Base-by-base conservation (phyloP, 129 eudicot species). In the Flaveria trinervia region DNA sequence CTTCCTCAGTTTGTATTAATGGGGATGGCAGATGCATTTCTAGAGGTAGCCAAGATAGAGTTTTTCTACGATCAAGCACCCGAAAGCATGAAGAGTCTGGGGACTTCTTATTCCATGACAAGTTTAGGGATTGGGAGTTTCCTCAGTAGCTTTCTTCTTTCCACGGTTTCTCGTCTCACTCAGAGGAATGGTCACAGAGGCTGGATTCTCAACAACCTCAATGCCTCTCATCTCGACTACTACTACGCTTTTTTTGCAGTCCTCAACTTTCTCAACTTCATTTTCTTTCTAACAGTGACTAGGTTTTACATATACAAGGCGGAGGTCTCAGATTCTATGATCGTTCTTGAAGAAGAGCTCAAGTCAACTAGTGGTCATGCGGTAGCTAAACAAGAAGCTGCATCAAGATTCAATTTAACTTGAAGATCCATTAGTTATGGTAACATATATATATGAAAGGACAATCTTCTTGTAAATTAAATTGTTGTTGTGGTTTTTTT, bases 1-100 rank as follows among this genome's bases (percentile, higher is more conserved):
- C 85, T 92, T 20, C 97, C 97, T 14, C 97, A 92, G 52, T 92
- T 89, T 59, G 54, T 85, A 8, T 82, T 92, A 8, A 89, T 84
- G 89, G 97, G 97, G 28, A 26, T 79, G 23, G 96, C 97, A 0
- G 96, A 92, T 62, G 87, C 96, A 4, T 85, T 84, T 78, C 76
- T 86, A 13, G 97, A 86, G 72, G 90, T 87, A 1, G 94, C 92
- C 13, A 91, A 87, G 89, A 81, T 91, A 20, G 97, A 91, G 83
- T 91, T 91, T 52, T 91, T 91, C 78, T 91, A 91, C 14, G 97
- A 91, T 75, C 97, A 91, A 79, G 95, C 97, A 56, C 97, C 97
- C 0, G 95, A 91, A 70, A 83, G 84, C 72, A 91, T 91, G 97
- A 88, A 91, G 81, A 88, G 92, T 69, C 85, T 91, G 1, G 97